Evolutionary conservation across 257 asterid species (phyloP).

Genomic region (Primulina huaijiensis): DNA sequence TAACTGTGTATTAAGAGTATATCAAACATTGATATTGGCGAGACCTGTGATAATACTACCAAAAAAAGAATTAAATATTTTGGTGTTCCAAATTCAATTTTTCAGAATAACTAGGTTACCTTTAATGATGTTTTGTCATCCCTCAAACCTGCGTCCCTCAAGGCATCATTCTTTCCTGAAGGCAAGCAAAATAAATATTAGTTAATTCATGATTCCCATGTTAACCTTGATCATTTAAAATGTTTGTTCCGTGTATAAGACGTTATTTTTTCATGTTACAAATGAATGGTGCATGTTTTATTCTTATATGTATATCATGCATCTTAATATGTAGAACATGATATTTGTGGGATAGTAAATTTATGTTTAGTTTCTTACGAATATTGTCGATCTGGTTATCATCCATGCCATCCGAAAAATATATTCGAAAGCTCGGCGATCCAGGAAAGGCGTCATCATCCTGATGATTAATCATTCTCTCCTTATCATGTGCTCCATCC

Average conservation of each 20-base stretch:
- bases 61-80: too few species aligned
- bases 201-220: background rate
- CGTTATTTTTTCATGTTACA: background rate
- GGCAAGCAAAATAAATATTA: background rate
- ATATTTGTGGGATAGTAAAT: background rate
- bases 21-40: too few species aligned
- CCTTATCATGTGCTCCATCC: constrained; percentile 25
- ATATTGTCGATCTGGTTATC: constrained; percentile 6
- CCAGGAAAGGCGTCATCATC: constrained; percentile 27
- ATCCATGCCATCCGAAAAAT: constrained; percentile 25
- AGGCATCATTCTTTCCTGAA: constrained; percentile 24
- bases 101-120: constrained; percentile 15
- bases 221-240: background rate
- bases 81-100: background rate
- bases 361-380: background rate
- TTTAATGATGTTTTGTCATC: constrained; percentile 17
- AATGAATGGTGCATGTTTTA: background rate
- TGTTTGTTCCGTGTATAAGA: background rate
- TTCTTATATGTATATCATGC: too few species aligned
- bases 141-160: background rate
- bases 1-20: too few species aligned
- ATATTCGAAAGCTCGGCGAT: constrained; percentile 59
- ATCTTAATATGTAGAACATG: background rate
- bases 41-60: background rate
- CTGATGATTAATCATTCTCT: constrained; percentile 35